Conservation (phyloP, 495 filamentous ascomycete genomes). For the Penicillium coffeae region DNA sequence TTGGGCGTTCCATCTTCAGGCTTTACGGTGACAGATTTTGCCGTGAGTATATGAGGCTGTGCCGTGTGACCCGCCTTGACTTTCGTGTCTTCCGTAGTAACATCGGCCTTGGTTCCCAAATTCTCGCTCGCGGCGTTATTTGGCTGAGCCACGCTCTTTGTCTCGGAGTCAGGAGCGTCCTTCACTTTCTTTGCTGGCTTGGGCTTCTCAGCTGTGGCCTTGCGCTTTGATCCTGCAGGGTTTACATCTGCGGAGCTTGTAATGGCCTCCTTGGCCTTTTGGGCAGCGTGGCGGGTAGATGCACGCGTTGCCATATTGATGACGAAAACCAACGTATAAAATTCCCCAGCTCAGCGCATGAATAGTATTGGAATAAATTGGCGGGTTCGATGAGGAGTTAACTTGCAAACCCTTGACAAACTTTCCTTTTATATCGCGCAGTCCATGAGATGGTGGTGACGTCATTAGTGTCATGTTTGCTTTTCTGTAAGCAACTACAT, state of each 20-base stretch:
- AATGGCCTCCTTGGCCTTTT: conserved; percentile 46
- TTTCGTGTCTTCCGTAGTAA: no score
- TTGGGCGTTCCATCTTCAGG: no score
- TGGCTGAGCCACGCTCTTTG: not conserved
- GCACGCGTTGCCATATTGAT: conserved; percentile 34
- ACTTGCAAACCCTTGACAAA: not conserved
- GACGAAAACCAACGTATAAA: not conserved
- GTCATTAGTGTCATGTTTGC: conserved; percentile 9
- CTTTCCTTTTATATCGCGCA: not conserved
- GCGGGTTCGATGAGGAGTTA: no score
- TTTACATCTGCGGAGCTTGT: conserved; percentile 21
- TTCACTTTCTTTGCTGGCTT: conserved; percentile 29
- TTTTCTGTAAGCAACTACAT: no score
- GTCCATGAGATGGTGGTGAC: conserved; percentile 22
- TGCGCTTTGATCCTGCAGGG: conserved; percentile 33
- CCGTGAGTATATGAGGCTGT: no score
- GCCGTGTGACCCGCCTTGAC: no score
- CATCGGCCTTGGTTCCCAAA: not conserved
- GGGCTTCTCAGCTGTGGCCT: conserved; percentile 21
- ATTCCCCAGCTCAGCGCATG: no score
- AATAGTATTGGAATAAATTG: no score
- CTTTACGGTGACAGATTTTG: no score
- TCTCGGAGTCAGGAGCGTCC: not conserved
- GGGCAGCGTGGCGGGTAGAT: conserved; percentile 40
- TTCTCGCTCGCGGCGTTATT: conserved; percentile 29